Percentiles rank a stretch among this genome's conserved stretches.
phyloP scores from a whole-genome alignment of 106 monocot species.

The Allium cepa region DNA sequence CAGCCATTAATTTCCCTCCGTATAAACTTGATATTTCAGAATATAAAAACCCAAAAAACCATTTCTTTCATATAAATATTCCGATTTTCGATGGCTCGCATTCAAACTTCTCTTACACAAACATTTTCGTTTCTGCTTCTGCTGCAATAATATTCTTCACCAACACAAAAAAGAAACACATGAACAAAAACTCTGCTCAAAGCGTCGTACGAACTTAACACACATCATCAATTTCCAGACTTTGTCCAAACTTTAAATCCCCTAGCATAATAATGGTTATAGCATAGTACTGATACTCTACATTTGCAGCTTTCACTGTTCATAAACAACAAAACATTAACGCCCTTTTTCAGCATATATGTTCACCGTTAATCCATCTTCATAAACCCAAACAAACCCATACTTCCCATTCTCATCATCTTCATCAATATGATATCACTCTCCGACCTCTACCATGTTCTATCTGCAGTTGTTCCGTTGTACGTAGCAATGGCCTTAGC shows the following conservation, averaged over 20 bases:
- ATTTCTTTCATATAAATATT: background rate
- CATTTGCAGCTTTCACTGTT: background rate
- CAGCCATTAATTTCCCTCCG: background rate
- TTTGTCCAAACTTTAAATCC: background rate
- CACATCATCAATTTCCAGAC: background rate
- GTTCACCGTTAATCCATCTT: background rate
- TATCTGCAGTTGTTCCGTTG: conserved; percentile 42
- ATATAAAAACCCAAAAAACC: background rate
- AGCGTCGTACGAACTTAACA: background rate
- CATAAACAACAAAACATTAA: background rate
- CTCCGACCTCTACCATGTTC: conserved; percentile 39
- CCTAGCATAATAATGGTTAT: too few relatives aligned
- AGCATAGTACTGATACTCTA: background rate
- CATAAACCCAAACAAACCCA: background rate
- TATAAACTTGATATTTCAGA: background rate
- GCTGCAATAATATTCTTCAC: background rate
- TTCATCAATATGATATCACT: conserved; percentile 24
- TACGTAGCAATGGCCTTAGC: conserved; percentile 56
- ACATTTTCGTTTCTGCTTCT: background rate
- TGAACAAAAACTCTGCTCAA: background rate
- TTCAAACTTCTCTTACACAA: background rate
- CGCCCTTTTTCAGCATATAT: background rate
- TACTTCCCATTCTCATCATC: background rate
- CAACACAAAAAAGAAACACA: background rate
- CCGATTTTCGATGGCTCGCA: too few relatives aligned